A percentile compares a stretch with the other conserved stretches of the same genome.
Evolutionary conservation across 2,329 filamentous ascomycete genomes (phyloP).

Genomic region (Metarhizium brunneum): DNA sequence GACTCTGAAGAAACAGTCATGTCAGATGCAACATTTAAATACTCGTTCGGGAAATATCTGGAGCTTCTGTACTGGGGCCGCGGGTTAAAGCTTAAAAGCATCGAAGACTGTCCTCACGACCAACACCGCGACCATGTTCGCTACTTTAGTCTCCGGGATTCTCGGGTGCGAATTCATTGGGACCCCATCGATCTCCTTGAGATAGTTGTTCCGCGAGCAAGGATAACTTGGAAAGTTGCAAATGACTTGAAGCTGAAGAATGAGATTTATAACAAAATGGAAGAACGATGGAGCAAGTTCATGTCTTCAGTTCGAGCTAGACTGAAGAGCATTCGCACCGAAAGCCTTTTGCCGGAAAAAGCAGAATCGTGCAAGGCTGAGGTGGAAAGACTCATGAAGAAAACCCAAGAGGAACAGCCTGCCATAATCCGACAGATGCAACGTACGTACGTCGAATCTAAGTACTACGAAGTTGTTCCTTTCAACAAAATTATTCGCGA

Average conservation of each 20-base stretch:
- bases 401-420: slow-evolving; percentile 74
- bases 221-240: slow-evolving; percentile 96
- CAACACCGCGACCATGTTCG: slow-evolving; percentile 86
- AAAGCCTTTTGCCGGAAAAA: slow-evolving; percentile 84
- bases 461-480: slow-evolving; percentile 94
- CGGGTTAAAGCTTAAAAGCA: slow-evolving; percentile 63
- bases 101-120: slow-evolving; percentile 74
- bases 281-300: slow-evolving; percentile 76
- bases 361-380: slow-evolving; percentile 72
- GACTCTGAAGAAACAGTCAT: slow-evolving; percentile 85
- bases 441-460: slow-evolving; percentile 83
- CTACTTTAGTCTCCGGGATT: slow-evolving; percentile 83
- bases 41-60: slow-evolving; percentile 97
- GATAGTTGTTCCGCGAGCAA: slow-evolving; percentile 80
- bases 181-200: slow-evolving; percentile 89
- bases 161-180: slow-evolving; percentile 82
- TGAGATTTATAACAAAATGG: slow-evolving; percentile 72
- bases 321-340: slow-evolving; percentile 80
- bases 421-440: slow-evolving; percentile 69
- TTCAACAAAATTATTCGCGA: slow-evolving; percentile 81
- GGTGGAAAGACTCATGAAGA: slow-evolving; percentile 68
- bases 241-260: slow-evolving; percentile 90
- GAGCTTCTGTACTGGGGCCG: slow-evolving; percentile 95
- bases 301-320: slow-evolving; percentile 78
- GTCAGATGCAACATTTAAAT: slow-evolving; percentile 94